Base-by-base conservation (phyloP, 225 moss, liverwort and hornwort species). In the Physcomitrellopsis africana region DNA sequence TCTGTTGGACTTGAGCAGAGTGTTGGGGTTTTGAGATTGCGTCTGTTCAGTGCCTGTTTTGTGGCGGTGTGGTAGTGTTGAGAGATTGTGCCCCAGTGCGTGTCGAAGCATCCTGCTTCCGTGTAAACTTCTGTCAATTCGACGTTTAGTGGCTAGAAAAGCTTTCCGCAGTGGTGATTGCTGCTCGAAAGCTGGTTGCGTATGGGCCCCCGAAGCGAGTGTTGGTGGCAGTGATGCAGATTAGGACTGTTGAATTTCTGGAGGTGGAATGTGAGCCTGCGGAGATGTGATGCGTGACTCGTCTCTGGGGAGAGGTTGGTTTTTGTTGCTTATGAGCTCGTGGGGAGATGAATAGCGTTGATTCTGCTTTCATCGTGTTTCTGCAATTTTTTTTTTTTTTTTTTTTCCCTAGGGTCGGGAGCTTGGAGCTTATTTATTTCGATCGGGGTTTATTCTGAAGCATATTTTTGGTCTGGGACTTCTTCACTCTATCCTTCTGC, bases 401-500 rank as follows among this genome's bases (percentile, higher is more conserved):
- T 71, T 47, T 47, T 16, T 41, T 71, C 46, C 44, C 12, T 11
- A 47, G 54, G 55, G 29, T 52, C 23, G 11, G 52, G 73, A 43
- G 18, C 59, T 26, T 11, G 29, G 3, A 42, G 1, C 41, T 43
- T 5, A 0, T 18, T 23, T 3, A 29, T 18, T 43, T 41, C 54
- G 32, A 17, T 17, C 54, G 11, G 54, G 54, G 13, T 46, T 55
- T 22, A 12, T 11, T 42, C 23, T 11, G 51, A 18, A 69, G 73
- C 68, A 73, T 51, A 11, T 69, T 41, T 27, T 49, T 15, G 41
- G 26, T 63, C 9, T n/a, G 67, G 60, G 61, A 11, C 48, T 72
- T 51, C 2, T 49, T 37, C 48, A 22, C 18, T 65, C 45, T 0
- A 24, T 10, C 29, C 10, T 1, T 51, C 9, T 37, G 75, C 48